Percentiles rank a stretch among this genome's conserved stretches.
These are phyloP conservation scores for Alternaria viburni DNA, from an alignment of 2,329 filamentous ascomycete species.

Conservation along the genomic window DNA sequence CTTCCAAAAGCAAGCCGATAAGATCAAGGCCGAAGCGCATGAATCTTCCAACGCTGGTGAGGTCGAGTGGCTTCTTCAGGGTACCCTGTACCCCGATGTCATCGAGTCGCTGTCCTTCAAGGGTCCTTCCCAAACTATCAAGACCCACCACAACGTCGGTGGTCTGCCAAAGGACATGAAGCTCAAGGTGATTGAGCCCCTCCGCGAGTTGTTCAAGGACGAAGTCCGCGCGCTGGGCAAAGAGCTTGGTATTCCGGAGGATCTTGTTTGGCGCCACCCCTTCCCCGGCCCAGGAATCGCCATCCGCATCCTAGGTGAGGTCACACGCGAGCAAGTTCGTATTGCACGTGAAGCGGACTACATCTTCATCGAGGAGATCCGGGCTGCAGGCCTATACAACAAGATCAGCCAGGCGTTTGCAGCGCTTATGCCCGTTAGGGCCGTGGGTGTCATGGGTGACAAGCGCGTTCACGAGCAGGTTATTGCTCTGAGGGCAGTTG, in stretches of 20 bases:
- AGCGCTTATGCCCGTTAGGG: constrained; percentile 68
- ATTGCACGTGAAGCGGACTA: constrained; percentile 79
- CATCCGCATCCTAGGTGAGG: constrained; percentile 82
- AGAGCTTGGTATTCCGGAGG: constrained; percentile 71
- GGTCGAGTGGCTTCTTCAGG: constrained; percentile 87
- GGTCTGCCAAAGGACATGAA: constrained; percentile 68
- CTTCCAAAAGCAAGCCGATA: constrained; percentile 79
- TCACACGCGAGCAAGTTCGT: constrained; percentile 77
- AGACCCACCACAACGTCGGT: constrained; percentile 77
- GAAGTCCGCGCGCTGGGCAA: constrained; percentile 75
- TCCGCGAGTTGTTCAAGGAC: constrained; percentile 83
- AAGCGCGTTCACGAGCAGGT: constrained; percentile 70
- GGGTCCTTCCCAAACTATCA: constrained; percentile 73
- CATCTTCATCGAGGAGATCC: constrained; percentile 81
- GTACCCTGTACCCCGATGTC: constrained; percentile 79
- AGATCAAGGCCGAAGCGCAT: constrained; percentile 74
- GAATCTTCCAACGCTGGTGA: constrained; percentile 72
- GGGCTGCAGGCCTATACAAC: constrained; percentile 73
- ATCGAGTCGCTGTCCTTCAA: constrained; percentile 77
- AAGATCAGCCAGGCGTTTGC: constrained; percentile 75
- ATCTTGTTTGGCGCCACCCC: constrained; percentile 80
- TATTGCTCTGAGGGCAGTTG: constrained; percentile 66
- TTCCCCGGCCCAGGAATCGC: constrained; percentile 79
- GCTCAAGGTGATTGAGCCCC: constrained; percentile 77
- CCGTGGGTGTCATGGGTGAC: constrained; percentile 74